Evolutionary conservation across 768 basidiomycete species (phyloP), one percentile per base, ranked within the genome.

Genomic region (Coprinellus aureogranulatus): DNA sequence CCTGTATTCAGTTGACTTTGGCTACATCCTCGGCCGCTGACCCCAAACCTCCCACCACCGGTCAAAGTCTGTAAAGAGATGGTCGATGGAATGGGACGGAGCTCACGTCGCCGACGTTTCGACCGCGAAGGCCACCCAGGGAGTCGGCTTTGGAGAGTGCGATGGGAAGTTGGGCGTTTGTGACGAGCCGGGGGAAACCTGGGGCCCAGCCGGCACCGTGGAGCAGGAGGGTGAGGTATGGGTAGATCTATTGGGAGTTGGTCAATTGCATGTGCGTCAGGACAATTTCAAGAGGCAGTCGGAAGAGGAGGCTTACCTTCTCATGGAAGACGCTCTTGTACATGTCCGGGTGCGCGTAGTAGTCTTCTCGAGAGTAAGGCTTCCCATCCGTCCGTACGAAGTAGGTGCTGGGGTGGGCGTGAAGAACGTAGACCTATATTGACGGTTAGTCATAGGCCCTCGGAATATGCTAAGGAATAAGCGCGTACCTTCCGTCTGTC

Each of bases 51-150:
- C 68, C 95, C 97, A 2, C 97, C 97, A 5, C 92, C 94, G 12
- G 95, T 98, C 62, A 99, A 99, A 70, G 91, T 99, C 40, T 98
- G 95, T 74, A 95, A 96, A 67, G 97, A 98, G 69, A 99, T 98
- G 97, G 93, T 98, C 0, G 97, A 99, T 68, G 96, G 92, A 11
- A 96, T 99, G 94, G 97, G 97, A n/a, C 94, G 66, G 94, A 96
- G 60, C 85, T 92, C 37, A 97, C 89, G 66, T 97, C 94, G 1
- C 90, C 92, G 23, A 97, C 81, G 54, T 84, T 88, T 9, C 80
- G 79, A 64, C 88, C 87, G 23, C 89, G 77, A 16, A 77, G 82
- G 2, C 74, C 78, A 6, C 82, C 81, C 1, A 87, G 63, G 8
- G 74, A 67, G 39, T 76, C 74, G 0, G 84, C 87, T 2, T 70